A percentile compares a stretch with the other conserved stretches of the same genome.
Evolutionary conservation across 495 filamentous ascomycete genomes (phyloP).

Genomic region (Aeminium ludgeri): DNA sequence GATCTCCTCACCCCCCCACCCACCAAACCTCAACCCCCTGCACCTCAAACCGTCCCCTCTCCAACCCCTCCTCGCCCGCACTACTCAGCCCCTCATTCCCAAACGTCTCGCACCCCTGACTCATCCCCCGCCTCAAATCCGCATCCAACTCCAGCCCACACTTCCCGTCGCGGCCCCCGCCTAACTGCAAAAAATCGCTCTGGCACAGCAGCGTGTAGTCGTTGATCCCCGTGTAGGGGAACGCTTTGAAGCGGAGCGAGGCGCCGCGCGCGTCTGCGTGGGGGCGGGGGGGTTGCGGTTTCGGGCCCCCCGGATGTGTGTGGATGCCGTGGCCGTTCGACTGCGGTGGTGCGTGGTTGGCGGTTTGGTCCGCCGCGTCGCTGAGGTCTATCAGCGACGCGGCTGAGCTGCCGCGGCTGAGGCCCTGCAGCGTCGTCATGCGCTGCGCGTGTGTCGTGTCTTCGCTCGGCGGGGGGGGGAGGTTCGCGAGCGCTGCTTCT

Average conservation of each 20-base stretch:
- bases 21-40: slow-evolving; percentile 88
- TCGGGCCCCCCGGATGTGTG: no score
- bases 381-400: no score
- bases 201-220: slow-evolving; percentile 95
- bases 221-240: slow-evolving; percentile 88
- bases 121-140: slow-evolving; percentile 71
- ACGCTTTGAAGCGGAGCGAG: slow-evolving; percentile 90
- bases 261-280: no score
- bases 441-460: slow-evolving; percentile 56
- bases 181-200: slow-evolving; percentile 63
- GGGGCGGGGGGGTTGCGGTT: no score
- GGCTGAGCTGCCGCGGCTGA: no score
- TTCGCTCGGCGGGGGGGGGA: slow-evolving; percentile 58
- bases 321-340: no score
- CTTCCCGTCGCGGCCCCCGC: slow-evolving; percentile 73
- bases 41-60: slow-evolving; percentile 92
- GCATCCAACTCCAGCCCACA: slow-evolving; percentile 91
- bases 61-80: slow-evolving; percentile 65
- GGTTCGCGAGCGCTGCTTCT: slow-evolving; percentile 31
- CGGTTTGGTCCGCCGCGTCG: no score
- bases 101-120: slow-evolving; percentile 69
- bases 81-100: slow-evolving; percentile 93
- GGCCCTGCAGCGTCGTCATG: slow-evolving; percentile 58
- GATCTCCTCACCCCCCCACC: slow-evolving; percentile 36
- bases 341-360: no score